Evolutionary conservation across 805 yeast genomes (phyloP).

Genomic region (Geotrichum ghanense): DNA sequence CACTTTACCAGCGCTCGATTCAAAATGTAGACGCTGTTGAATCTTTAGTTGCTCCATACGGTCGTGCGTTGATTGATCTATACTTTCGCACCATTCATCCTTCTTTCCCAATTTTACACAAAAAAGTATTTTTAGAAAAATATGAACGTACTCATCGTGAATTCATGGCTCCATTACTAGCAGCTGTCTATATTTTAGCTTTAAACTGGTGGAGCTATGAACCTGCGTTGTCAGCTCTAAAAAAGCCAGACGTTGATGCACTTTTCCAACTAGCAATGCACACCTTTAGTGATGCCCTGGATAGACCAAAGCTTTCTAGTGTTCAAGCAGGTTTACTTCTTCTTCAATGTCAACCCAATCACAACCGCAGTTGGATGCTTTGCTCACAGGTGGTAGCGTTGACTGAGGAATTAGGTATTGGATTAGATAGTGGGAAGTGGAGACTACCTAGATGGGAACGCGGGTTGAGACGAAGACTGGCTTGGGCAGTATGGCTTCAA

Average conservation of each 20-base stretch:
- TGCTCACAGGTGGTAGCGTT: conserved; percentile 80
- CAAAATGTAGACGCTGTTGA: conserved; percentile 78
- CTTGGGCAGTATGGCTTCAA: conserved; percentile 92
- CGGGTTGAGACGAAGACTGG: conserved; percentile 72
- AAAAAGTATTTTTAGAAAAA: conserved; percentile 82
- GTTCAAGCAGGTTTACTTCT: conserved; percentile 81
- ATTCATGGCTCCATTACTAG: conserved; percentile 80
- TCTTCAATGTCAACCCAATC: conserved; percentile 49
- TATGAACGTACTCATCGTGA: conserved; percentile 86
- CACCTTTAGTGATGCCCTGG: conserved; percentile 60
- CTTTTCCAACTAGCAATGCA: conserved; percentile 57
- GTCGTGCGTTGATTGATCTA: conserved; percentile 52
- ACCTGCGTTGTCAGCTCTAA: conserved; percentile 59
- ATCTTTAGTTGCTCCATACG: conserved; percentile 79
- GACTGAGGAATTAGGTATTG: conserved; percentile 84
- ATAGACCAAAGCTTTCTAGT: conserved; percentile 81
- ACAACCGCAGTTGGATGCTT: conserved; percentile 68
- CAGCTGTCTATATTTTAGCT: conserved; percentile 82
- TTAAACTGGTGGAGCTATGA: conserved; percentile 92
- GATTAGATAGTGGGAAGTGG: conserved; percentile 87
- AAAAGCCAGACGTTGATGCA: conserved; percentile 67
- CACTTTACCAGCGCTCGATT: conserved; percentile 55
- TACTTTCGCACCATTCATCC: conserved; percentile 86
- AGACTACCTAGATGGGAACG: conserved; percentile 92
- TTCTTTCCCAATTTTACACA: conserved; percentile 81